A percentile compares a stretch with the other conserved stretches of the same genome.
These are phyloP conservation scores for Erythrophleum fordii DNA, from an alignment of 306 rosid genomes.

Conservation along the genomic window DNA sequence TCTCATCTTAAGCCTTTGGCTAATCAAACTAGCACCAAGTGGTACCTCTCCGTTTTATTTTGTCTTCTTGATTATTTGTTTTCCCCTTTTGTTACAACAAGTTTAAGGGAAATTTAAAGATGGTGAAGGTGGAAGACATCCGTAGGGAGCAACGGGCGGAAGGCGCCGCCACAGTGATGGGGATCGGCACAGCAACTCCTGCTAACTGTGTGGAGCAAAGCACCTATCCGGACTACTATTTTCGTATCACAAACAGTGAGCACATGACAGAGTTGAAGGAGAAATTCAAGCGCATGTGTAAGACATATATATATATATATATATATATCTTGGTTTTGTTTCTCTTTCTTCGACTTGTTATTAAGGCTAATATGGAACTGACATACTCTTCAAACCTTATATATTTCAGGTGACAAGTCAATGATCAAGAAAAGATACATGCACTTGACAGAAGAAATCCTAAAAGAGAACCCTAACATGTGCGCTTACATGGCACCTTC, in stretches of 20 bases:
- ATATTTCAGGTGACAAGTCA: constrained; percentile 44
- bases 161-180: constrained; percentile 52
- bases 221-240: constrained; percentile 62
- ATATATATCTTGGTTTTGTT: background rate
- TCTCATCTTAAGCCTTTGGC: background rate
- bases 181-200: constrained; percentile 63
- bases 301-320: background rate
- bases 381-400: too few relatives aligned
- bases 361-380: too few relatives aligned
- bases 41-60: too few relatives aligned
- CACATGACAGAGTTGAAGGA: constrained; percentile 24
- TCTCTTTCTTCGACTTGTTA: background rate
- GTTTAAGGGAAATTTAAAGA: constrained; percentile 7
- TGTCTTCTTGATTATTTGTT: background rate
- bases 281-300: constrained; percentile 51
- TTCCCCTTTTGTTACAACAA: background rate
- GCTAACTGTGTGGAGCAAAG: constrained; percentile 60
- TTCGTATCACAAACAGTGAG: constrained; percentile 65
- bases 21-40: background rate
- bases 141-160: constrained; percentile 59
- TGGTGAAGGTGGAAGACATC: constrained; percentile 42
- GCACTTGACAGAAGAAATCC: constrained; percentile 38
- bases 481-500: constrained; percentile 51
- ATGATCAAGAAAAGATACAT: constrained; percentile 48
- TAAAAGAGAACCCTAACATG: constrained; percentile 17